Evolutionary conservation across 306 rosid species (phyloP), one percentile per base, ranked within the genome.

Genomic region (Corylus avellana): DNA sequence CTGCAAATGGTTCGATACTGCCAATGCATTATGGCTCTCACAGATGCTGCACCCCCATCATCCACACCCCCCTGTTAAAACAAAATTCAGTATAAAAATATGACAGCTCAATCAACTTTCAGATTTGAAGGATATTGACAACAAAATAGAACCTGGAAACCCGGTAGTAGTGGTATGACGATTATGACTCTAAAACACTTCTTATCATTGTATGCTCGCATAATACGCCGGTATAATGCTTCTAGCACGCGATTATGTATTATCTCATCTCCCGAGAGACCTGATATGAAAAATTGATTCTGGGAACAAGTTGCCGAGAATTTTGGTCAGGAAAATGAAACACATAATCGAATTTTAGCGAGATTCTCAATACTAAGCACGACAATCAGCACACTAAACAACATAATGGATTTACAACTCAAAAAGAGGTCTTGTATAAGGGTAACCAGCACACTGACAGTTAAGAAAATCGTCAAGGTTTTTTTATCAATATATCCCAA

Each of bases 11-110:
- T 93, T 87, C 97, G 96, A 82, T 93, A 90, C 84, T 96, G 99
- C 94, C 98, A 96, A 75, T 96, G 98, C 97, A 96, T 89, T 82
- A 96, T 94, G 75, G 99, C 98, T 91, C 98, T 96, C 76, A 96
- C 97, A 51, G 99, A 91, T 82, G 99, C 99, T 56, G 99, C 99
- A 27, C 99, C 98, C 56, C 90, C 85, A 79, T 96, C 99, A 88
- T 96, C 99, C 82, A 96, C 75, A n/a, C 98, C 99, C n/a, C 99
- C 99, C 98, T 95, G 86, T 75, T 77, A 61, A 77, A 76, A 68
- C 5, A 44, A 58, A 81, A 74, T 64, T 86, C 73, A 90, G 79
- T 66, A 61, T 62, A 75, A 73, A 54, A 58, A 59, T 53, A 81
- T 51, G 68, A 29, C 73, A 76, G 69, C 74, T 67, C 44, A 44